Conservation (phyloP, 305 asterid genomes). For the Fraxinus ornus region DNA sequence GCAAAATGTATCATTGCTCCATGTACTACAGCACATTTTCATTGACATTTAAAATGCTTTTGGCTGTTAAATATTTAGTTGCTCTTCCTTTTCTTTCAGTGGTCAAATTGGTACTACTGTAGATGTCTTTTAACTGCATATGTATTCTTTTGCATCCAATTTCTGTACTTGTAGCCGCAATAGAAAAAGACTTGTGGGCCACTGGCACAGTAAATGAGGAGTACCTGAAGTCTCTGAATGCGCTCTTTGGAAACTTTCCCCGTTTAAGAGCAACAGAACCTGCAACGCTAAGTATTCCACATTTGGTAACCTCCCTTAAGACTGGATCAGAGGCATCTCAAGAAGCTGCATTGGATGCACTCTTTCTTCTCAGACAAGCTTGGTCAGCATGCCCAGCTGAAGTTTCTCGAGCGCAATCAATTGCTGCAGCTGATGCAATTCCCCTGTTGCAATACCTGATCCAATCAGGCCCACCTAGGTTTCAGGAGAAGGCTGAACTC, state of each 20-base stretch:
- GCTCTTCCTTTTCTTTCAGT: neutral
- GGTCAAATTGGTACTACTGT: neutral
- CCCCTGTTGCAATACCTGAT: constrained; percentile 91
- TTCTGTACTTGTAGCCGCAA: constrained; percentile 57
- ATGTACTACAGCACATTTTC: neutral
- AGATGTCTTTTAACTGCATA: neutral
- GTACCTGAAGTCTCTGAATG: constrained; percentile 87
- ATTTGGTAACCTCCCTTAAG: constrained; percentile 93
- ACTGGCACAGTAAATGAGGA: constrained; percentile 89
- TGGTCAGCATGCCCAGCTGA: constrained; percentile 99
- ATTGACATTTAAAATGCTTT: neutral
- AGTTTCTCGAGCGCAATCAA: constrained; percentile 95
- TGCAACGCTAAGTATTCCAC: constrained; percentile 96
- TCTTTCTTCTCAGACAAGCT: constrained; percentile 93
- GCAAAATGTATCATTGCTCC: neutral
- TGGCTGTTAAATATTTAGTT: neutral
- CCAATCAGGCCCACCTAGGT: constrained; percentile 98
- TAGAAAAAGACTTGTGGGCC: constrained; percentile 94
- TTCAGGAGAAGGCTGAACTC: constrained; percentile 97
- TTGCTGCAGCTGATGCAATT: constrained; percentile 98
- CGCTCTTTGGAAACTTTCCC: constrained; percentile 93
- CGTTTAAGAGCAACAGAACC: constrained; percentile 99
- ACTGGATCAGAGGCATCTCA: constrained; percentile 97
- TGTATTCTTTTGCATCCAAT: neutral
- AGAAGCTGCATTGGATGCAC: constrained; percentile 98